A percentile compares a stretch with the other conserved stretches of the same genome.
Conservation (phyloP, 805 yeast genomes). For the Ogataea corticis region DNA sequence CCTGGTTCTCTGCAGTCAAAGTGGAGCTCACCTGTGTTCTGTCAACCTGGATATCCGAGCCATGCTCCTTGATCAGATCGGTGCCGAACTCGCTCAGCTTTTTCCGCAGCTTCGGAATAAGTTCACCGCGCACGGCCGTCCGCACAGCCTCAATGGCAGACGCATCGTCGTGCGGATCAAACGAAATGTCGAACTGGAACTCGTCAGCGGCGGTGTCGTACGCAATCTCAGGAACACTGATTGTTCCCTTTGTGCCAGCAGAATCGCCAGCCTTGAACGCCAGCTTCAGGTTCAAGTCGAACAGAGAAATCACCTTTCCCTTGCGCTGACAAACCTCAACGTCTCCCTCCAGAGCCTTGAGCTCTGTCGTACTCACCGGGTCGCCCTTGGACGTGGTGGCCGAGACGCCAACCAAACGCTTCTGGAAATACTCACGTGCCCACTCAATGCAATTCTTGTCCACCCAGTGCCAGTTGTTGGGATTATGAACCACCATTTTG, state of each 20-base stretch:
- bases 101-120: constrained; percentile 71
- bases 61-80: constrained; percentile 73
- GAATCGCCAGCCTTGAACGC: constrained; percentile 49
- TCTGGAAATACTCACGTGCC: constrained; percentile 76
- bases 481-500: constrained; percentile 89
- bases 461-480: constrained; percentile 99
- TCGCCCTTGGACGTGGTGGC: constrained; percentile 35
- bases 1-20: constrained; percentile 53
- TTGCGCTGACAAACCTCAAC: constrained; percentile 96
- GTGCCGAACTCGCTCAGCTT: constrained; percentile 66
- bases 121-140: constrained; percentile 43
- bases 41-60: constrained; percentile 84
- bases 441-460: constrained; percentile 95
- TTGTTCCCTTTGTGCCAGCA: constrained; percentile 56
- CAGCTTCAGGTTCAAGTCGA: constrained; percentile 72
- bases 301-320: constrained; percentile 91
- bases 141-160: constrained; percentile 50
- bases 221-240: constrained; percentile 87
- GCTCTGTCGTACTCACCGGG: constrained; percentile 40
- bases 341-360: constrained; percentile 83
- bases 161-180: constrained; percentile 53
- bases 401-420: constrained; percentile 53
- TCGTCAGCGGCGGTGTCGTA: constrained; percentile 88
- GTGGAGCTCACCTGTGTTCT: constrained; percentile 61
- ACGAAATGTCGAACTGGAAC: constrained; percentile 76